These are phyloP conservation scores for Larix sibirica DNA, from an alignment of 83 land plant species.

Conservation along the genomic window DNA sequence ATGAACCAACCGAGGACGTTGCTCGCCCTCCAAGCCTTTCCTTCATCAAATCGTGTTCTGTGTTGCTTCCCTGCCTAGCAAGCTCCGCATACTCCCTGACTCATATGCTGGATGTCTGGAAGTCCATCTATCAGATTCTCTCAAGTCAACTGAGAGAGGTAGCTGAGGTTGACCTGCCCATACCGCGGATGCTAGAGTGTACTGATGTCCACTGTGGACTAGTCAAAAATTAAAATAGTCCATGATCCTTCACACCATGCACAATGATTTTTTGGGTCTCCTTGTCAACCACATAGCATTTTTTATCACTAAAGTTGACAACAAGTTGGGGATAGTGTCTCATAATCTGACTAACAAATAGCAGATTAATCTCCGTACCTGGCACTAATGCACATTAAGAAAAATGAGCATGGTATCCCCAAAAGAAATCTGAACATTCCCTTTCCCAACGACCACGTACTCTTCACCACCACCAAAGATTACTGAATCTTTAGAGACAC, in stretches of 20 bases:
- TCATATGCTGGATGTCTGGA: not conserved
- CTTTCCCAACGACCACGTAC: too few species aligned
- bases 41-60: not conserved
- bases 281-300: too few species aligned
- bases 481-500: too few species aligned
- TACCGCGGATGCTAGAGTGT: not conserved
- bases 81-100: not conserved
- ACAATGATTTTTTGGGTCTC: too few species aligned
- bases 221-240: not conserved
- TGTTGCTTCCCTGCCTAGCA: not conserved
- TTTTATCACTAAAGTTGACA: not conserved
- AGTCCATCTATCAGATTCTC: too few species aligned
- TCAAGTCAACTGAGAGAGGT: too few species aligned
- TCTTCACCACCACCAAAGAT: too few species aligned
- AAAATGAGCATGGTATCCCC: too few species aligned
- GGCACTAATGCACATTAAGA: too few species aligned
- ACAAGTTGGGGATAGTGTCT: not conserved
- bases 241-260: not conserved
- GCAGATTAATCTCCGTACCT: not conserved
- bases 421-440: too few species aligned
- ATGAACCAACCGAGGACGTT: not conserved
- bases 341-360: not conserved
- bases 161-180: not conserved
- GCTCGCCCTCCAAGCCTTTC: not conserved
- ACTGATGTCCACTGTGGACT: not conserved